Base-by-base conservation (phyloP, 2,329 filamentous ascomycete species). In the Drechmeria coniospora region DNA sequence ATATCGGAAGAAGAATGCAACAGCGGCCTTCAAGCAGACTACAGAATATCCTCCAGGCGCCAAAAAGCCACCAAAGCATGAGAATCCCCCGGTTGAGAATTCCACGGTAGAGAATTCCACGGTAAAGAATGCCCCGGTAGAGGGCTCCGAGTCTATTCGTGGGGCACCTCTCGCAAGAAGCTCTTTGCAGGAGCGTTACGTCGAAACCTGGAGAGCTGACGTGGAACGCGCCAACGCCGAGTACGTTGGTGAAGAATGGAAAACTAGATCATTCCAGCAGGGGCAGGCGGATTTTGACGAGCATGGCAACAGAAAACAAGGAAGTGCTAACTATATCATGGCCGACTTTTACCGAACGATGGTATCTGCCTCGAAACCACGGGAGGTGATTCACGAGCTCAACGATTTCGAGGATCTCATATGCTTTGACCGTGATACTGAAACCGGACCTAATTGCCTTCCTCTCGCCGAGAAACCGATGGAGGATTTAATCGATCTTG, bases 1-100 rank as follows among this genome's bases (percentile, higher is more conserved):
- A 2, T 45, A 45, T 28, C 16, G 8, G 13, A 33, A 26, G 12
- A 43, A 45, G 24, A 15, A 21, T 2, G 9, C 30, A 8, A 9
- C 19, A 4, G 15, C 27, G 12, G 20, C 24, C 12, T 29, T 29
- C 4, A 5, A 18, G 5, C 23, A 9, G 6, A 25, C 28, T n/a
- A n/a, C n/a, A n/a, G n/a, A n/a, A n/a, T n/a, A n/a, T n/a, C n/a
- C n/a, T n/a, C n/a, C n/a, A n/a, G n/a, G n/a, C n/a, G n/a, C n/a
- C n/a, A n/a, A 7, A 20, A 23, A 6, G 8, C 6, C 15, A 13
- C 10, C 9, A 13, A 21, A 11, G n/a, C n/a, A n/a, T n/a, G n/a
- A n/a, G n/a, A n/a, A n/a, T n/a, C n/a, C n/a, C n/a, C n/a, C n/a
- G n/a, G n/a, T n/a, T n/a, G n/a, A n/a, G n/a, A n/a, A n/a, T n/a